A percentile compares a stretch with the other conserved stretches of the same genome.
These are phyloP conservation scores for Gamarada debralockiae DNA, from an alignment of 495 filamentous ascomycete genomes.

Conservation along the genomic window DNA sequence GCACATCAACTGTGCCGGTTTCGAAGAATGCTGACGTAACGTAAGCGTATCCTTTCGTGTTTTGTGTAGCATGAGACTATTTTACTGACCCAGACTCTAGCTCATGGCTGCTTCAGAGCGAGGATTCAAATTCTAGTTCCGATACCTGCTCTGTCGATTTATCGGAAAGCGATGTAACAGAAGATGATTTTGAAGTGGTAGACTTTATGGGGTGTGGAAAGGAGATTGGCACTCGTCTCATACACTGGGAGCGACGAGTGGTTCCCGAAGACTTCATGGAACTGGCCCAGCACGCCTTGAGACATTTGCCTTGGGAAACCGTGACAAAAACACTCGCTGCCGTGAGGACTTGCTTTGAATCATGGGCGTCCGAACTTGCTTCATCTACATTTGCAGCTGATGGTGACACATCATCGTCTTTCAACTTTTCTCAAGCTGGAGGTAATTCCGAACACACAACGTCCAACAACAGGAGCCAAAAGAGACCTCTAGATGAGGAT, in stretches of 20 bases:
- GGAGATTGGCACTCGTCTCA: no score
- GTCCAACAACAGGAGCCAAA: neutral
- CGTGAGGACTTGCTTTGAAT: no score
- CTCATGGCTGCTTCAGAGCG: neutral
- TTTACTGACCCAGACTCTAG: neutral
- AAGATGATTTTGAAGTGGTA: neutral
- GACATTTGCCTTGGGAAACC: no score
- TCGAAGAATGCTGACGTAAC: neutral
- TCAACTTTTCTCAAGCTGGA: neutral
- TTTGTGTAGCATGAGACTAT: neutral
- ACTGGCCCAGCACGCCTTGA: no score
- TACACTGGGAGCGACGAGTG: no score
- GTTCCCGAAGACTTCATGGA: no score
- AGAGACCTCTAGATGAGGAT: neutral
- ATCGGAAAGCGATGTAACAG: neutral
- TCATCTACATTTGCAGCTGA: no score
- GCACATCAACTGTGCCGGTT: neutral
- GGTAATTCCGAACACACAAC: neutral
- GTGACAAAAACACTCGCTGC: no score
- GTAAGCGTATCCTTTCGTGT: neutral
- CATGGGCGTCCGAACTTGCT: no score
- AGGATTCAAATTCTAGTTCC: neutral
- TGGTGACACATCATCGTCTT: neutral
- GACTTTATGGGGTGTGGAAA: no score
- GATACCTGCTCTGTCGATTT: neutral